Conservation (phyloP, 345 rosid genomes). For the Eucalyptus polybractea region DNA sequence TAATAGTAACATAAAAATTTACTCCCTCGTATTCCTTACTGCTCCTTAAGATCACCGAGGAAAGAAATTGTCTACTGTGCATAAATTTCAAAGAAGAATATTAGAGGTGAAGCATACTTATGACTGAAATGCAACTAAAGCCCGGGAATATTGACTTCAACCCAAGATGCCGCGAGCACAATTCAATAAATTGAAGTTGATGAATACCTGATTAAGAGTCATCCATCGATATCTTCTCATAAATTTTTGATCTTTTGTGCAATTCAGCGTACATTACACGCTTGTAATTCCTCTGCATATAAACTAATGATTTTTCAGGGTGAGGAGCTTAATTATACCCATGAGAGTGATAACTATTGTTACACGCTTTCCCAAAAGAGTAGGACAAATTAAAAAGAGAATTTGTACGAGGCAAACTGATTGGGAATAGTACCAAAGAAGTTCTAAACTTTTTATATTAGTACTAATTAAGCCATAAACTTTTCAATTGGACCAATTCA, state of each 20-base stretch:
- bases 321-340: too few species aligned
- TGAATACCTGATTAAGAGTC: too few species aligned
- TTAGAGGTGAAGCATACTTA: background rate
- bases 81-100: too few species aligned
- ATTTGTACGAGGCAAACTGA: background rate
- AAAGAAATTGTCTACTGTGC: background rate
- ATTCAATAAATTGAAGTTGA: background rate
- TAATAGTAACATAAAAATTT: too few species aligned
- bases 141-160: background rate
- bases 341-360: background rate
- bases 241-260: too few species aligned
- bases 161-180: background rate
- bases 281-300: too few species aligned
- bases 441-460: accelerated
- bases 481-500: too few species aligned
- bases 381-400: background rate
- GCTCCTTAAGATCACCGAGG: background rate
- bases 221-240: too few species aligned
- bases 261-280: too few species aligned
- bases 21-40: too few species aligned
- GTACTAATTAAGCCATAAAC: accelerated
- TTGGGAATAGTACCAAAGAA: too few species aligned
- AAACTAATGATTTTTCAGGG: too few species aligned
- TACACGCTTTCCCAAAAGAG: background rate
- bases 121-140: background rate